Conservation (phyloP, 1,284 basidiomycete species). For the Coniferiporia weirii region DNA sequence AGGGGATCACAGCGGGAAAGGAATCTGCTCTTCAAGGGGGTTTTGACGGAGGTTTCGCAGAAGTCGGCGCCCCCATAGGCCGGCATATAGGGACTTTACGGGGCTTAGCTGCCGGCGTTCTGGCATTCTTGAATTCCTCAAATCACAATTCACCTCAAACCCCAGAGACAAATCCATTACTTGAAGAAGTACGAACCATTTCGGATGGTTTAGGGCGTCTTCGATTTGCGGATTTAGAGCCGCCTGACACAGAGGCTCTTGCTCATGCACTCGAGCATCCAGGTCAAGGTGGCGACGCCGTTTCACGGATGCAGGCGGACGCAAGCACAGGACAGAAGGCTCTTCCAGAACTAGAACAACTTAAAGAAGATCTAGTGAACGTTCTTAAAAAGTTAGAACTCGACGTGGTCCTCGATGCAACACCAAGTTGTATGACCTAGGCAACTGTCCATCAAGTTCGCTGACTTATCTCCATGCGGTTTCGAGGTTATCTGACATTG, state of each 20-base stretch:
- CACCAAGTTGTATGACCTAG: background rate
- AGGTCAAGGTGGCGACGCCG: constrained; percentile 24
- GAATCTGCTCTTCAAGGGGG: constrained; percentile 74
- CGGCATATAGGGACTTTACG: constrained; percentile 66
- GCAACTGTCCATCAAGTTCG: too few relatives aligned
- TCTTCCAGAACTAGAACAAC: background rate
- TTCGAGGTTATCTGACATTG: too few relatives aligned
- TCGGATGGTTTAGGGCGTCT: constrained; percentile 48
- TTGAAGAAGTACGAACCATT: constrained; percentile 46
- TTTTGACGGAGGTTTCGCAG: constrained; percentile 75
- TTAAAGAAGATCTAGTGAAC: background rate
- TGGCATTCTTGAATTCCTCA: constrained; percentile 39
- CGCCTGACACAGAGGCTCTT: constrained; percentile 67
- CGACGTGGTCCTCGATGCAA: background rate
- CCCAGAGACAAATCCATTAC: background rate
- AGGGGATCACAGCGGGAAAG: constrained; percentile 84
- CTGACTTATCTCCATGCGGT: too few relatives aligned
- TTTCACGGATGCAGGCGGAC: constrained; percentile 28
- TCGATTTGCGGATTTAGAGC: constrained; percentile 60
- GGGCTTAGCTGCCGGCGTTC: constrained; percentile 57
- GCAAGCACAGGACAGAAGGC: constrained; percentile 28
- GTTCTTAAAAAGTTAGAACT: background rate
- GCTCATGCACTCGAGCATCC: constrained; percentile 64
- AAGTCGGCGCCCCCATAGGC: constrained; percentile 68
- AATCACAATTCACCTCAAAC: background rate